phyloP scores from a whole-genome alignment of 768 basidiomycete genomes.

The Royoungia palumana region DNA sequence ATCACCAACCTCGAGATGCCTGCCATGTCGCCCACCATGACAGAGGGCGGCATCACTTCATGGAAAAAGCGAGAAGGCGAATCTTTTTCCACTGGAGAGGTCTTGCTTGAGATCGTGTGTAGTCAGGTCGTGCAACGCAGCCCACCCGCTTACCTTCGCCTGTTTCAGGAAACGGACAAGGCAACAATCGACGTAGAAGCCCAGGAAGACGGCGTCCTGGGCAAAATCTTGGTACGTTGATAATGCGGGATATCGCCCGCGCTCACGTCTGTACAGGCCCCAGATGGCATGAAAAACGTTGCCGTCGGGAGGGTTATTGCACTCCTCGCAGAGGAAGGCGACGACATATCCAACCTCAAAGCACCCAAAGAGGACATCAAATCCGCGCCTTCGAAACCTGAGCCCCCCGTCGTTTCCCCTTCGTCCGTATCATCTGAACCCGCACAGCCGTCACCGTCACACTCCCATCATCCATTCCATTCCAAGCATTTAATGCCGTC shows the following conservation, averaged over 20 bases:
- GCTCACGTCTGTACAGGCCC: slow-evolving; percentile 42
- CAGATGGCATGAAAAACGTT: slow-evolving; percentile 80
- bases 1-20: slow-evolving; percentile 85
- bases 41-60: slow-evolving; percentile 83
- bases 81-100: slow-evolving; percentile 74
- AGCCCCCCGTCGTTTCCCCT: slow-evolving; percentile 21
- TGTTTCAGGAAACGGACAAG: slow-evolving; percentile 81
- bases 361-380: slow-evolving; percentile 43
- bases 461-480: slow-evolving; percentile 39
- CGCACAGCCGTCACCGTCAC: slow-evolving; percentile 34
- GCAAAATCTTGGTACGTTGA: slow-evolving; percentile 80
- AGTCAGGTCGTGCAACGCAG: background rate
- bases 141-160: background rate
- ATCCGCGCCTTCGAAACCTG: slow-evolving; percentile 15
- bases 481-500: slow-evolving; percentile 85
- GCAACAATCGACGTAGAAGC: slow-evolving; percentile 99
- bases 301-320: slow-evolving; percentile 88
- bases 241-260: background rate
- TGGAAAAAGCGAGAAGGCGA: slow-evolving; percentile 93
- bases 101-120: slow-evolving; percentile 85
- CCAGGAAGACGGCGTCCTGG: slow-evolving; percentile 92
- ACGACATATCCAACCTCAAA: slow-evolving; percentile 86
- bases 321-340: slow-evolving; percentile 91
- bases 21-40: slow-evolving; percentile 97
- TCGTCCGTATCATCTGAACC: slow-evolving; percentile 19